Conservation (phyloP, 1,284 basidiomycete species). For the Ganoderma boninense region DNA sequence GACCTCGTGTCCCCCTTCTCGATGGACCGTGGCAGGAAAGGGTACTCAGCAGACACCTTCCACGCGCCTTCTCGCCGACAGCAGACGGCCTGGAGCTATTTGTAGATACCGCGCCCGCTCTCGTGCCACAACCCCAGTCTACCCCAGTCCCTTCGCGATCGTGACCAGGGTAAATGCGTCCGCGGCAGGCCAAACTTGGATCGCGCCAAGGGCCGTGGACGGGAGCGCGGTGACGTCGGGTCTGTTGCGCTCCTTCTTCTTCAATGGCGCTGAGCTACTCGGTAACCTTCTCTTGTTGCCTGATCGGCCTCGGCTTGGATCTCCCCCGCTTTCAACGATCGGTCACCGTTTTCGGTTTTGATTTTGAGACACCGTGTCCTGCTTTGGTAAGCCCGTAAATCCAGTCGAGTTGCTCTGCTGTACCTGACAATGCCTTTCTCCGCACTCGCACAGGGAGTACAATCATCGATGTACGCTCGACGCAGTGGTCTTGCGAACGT, state of each 20-base stretch:
- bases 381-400: neutral
- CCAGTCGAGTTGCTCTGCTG: neutral
- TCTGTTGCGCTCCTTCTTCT: neutral
- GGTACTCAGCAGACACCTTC: conserved; percentile 8
- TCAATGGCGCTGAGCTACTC: neutral
- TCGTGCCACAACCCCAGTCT: neutral
- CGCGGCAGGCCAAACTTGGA: conserved; percentile 3
- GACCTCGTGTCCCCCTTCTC: conserved; percentile 25
- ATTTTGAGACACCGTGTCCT: neutral
- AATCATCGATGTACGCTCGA: neutral
- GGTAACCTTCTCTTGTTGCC: neutral
- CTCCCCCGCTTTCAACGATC: conserved; percentile 1
- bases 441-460: neutral
- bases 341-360: neutral
- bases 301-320: neutral
- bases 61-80: conserved; percentile 8
- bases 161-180: neutral
- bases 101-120: conserved; percentile 2
- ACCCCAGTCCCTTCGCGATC: conserved; percentile 1
- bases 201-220: neutral
- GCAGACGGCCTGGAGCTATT: conserved; percentile 13
- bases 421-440: neutral
- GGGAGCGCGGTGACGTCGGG: neutral
- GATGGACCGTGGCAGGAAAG: neutral
- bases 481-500: neutral